phyloP scores from a whole-genome alignment of 140 eudicot genomes.

The Bidens hawaiensis region DNA sequence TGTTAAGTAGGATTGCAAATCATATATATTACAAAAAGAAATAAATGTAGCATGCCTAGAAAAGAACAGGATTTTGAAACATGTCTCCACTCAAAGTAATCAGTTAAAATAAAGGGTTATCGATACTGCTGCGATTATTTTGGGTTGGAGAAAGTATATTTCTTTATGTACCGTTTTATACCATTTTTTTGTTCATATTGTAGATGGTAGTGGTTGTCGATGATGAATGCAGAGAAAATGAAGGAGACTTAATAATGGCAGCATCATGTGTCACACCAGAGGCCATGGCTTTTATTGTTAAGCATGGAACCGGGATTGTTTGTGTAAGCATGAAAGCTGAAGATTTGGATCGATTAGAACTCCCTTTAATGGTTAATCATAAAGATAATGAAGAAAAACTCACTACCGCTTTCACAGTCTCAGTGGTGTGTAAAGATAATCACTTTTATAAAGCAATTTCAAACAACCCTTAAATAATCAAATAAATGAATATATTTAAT shows the following conservation, averaged over 20 bases:
- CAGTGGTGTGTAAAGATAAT: neutral
- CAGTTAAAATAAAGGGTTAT: no score
- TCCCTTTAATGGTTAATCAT: neutral
- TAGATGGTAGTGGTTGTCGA: constrained; percentile 86
- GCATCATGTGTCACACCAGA: constrained; percentile 71
- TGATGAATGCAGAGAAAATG: constrained; percentile 86
- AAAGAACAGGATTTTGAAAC: no score
- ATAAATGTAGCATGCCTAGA: no score
- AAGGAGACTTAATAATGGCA: constrained; percentile 84
- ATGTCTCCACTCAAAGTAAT: no score
- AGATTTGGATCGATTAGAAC: neutral
- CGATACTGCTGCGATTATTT: neutral
- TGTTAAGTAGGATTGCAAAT: no score
- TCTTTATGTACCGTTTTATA: neutral
- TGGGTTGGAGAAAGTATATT: neutral
- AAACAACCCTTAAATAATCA: neutral
- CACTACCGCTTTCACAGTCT: neutral
- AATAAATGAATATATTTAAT: neutral
- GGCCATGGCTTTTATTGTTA: constrained; percentile 54
- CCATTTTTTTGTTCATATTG: constrained; percentile 1
- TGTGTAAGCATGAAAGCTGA: neutral
- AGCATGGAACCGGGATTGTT: neutral
- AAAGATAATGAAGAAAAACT: neutral
- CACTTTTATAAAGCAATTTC: neutral
- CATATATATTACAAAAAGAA: no score